A percentile compares a stretch with the other conserved stretches of the same genome.
These are phyloP conservation scores for Lignosus rhinocerotis DNA, from an alignment of 1,284 basidiomycete genomes.

Conservation along the genomic window DNA sequence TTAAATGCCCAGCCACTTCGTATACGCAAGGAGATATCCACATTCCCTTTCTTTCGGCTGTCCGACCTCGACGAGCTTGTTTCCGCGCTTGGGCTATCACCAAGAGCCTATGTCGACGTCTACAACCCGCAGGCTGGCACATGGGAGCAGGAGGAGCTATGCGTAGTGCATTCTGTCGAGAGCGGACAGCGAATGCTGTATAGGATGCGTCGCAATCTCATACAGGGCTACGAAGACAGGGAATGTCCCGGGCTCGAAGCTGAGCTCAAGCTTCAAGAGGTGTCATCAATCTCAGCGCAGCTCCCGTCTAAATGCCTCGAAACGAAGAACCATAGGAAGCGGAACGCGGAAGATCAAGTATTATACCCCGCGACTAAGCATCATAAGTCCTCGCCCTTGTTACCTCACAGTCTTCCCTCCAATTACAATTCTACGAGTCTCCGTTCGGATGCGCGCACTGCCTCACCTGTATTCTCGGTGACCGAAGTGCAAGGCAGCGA, in stretches of 20 bases:
- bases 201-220: constrained; percentile 54
- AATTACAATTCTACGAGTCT: background rate
- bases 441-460: background rate
- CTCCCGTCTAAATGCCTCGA: background rate
- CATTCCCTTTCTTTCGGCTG: constrained; percentile 66
- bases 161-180: constrained; percentile 43
- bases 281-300: background rate
- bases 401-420: background rate
- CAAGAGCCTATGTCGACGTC: constrained; percentile 57
- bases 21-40: constrained; percentile 56
- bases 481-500: background rate
- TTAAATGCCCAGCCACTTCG: constrained; percentile 59
- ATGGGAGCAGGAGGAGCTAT: constrained; percentile 56
- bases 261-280: constrained; percentile 50
- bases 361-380: constrained; percentile 6
- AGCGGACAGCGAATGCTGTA: constrained; percentile 56
- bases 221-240: constrained; percentile 54
- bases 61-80: constrained; percentile 51
- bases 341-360: constrained; percentile 5
- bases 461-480: background rate
- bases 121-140: constrained; percentile 53
- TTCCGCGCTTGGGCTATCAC: constrained; percentile 49
- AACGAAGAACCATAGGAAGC: background rate
- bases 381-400: constrained; percentile 4
- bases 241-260: constrained; percentile 57